These are phyloP conservation scores for Apiospora malaysiana DNA, from an alignment of 2,329 filamentous ascomycete genomes.

Conservation along the genomic window DNA sequence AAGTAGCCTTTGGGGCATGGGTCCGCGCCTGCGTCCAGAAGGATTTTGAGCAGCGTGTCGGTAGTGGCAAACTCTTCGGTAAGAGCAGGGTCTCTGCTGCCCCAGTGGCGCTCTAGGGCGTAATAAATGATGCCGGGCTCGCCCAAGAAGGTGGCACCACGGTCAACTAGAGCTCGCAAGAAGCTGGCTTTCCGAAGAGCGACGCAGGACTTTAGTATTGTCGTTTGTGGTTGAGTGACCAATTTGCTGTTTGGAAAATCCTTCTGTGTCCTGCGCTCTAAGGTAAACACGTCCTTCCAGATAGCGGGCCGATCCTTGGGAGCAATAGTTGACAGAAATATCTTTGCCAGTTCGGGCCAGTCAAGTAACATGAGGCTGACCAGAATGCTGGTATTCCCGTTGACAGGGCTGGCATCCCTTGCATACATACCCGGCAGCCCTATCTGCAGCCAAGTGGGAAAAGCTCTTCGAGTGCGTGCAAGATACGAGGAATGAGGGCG, in stretches of 20 bases:
- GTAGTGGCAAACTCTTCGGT: conserved; percentile 26
- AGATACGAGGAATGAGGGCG: neutral
- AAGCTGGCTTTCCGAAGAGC: neutral
- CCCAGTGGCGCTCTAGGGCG: neutral
- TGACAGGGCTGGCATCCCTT: neutral
- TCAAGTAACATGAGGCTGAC: conserved; percentile 26
- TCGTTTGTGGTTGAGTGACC: neutral
- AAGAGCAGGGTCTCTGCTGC: neutral
- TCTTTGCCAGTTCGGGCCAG: conserved; percentile 26
- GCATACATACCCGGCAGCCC: neutral
- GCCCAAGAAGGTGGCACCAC: neutral
- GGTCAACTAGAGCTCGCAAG: conserved; percentile 5
- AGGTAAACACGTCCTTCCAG: neutral
- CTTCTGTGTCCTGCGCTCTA: neutral
- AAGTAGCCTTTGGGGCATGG: conserved; percentile 28
- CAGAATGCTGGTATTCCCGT: conserved; percentile 22
- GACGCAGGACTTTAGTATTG: neutral
- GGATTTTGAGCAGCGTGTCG: conserved; percentile 29
- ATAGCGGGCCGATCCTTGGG: neutral
- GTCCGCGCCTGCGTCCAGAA: conserved; percentile 30
- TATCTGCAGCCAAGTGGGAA: neutral
- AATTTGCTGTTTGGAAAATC: neutral
- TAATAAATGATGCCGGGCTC: conserved; percentile 11
- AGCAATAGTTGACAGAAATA: conserved; percentile 21
- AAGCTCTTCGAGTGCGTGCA: neutral